Evolutionary conservation across 352 stramenopile genomes (phyloP).

Genomic region (Thraustochytrium striatum): DNA sequence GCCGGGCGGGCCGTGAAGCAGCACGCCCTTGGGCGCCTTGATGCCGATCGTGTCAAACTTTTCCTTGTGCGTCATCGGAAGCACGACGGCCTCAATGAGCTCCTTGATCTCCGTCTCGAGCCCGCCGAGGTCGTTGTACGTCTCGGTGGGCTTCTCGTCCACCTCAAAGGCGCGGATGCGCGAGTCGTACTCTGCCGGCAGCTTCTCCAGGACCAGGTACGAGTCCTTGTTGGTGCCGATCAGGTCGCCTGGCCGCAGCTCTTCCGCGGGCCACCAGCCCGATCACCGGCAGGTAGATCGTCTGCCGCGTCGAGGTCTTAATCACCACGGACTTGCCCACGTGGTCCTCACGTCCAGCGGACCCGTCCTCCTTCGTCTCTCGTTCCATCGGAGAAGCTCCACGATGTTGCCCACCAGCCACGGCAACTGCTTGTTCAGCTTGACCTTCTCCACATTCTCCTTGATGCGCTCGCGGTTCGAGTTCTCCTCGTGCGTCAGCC

Average conservation of each 20-base stretch:
- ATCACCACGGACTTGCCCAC: conserved; percentile 92
- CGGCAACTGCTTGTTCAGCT: conserved; percentile 97
- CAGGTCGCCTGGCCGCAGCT: conserved; percentile 92
- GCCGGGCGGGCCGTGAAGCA: conserved; percentile 91
- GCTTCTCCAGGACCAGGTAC: conserved; percentile 97
- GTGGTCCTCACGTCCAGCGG: conserved; percentile 83
- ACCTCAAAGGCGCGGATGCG: conserved; percentile 97
- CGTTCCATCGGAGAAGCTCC: conserved; percentile 71
- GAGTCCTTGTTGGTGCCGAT: conserved; percentile 99
- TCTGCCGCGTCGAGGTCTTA: conserved; percentile 91
- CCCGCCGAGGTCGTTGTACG: conserved; percentile 85
- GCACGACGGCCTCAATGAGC: conserved; percentile 93
- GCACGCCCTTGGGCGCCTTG: conserved; percentile 89
- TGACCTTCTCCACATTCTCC: conserved; percentile 87
- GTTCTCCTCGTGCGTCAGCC: conserved; percentile 38
- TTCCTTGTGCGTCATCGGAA: conserved; percentile 97
- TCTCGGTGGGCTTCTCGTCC: conserved; percentile 68
- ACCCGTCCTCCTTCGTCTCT: conserved; percentile 88
- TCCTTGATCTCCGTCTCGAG: conserved; percentile 98
- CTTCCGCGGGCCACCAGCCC: conserved; percentile 84
- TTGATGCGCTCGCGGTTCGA: conserved; percentile 45
- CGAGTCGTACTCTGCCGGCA: conserved; percentile 96
- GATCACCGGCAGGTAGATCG: conserved; percentile 96
- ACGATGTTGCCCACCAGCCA: conserved; percentile 98
- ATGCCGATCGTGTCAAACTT: conserved; percentile 95